Evolutionary conservation across 108 stramenopile genomes (phyloP), one percentile per base, ranked within the genome.

Genomic region (Epipyxis sp.): DNA sequence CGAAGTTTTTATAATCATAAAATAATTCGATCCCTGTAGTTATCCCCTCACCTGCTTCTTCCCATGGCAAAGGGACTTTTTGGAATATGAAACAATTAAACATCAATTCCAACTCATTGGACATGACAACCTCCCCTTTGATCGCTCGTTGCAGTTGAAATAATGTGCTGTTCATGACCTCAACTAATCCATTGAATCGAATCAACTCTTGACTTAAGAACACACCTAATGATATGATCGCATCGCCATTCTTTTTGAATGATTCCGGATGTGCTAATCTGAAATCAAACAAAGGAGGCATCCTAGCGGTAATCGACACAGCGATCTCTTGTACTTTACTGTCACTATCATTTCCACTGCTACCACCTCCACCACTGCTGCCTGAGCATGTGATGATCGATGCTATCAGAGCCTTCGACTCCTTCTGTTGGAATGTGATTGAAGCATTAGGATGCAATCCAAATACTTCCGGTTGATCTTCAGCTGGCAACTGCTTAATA

Each of bases 351-450:
- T 79, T 68, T 41, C 50, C 71, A 27, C 44, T 69, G 27, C 16
- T 54, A 6, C 83, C 85, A 0, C 83, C 84, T 13, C 80, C 85
- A 0, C 84, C 81, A 43, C 82, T 77, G 27, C 27, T 6, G 16
- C 80, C 82, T n/a, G 82, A 43, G 0, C 76, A 74, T 27, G 78
- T 1, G 39, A 61, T 44, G 10, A 76, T 29, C 1, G 1, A 71
- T 2, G 85, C 77, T 10, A 88, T 44, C 16, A 85, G 54, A n/a
- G 59, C 57, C 0, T 82, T 79, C 2, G 84, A 83, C 20, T 82
- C 72, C 27, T 87, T 86, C 77, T 86, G 84, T 68, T 88, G 86
- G 29, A 88, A 85, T 37, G 84, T 85, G 35, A 88, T 88, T 45
- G 79, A 84, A 10, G 87, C 87, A 59, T 88, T 88, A 27, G 44